Conservation (phyloP, 495 filamentous ascomycete genomes). For the Aspergillus carlsbadensis region DNA sequence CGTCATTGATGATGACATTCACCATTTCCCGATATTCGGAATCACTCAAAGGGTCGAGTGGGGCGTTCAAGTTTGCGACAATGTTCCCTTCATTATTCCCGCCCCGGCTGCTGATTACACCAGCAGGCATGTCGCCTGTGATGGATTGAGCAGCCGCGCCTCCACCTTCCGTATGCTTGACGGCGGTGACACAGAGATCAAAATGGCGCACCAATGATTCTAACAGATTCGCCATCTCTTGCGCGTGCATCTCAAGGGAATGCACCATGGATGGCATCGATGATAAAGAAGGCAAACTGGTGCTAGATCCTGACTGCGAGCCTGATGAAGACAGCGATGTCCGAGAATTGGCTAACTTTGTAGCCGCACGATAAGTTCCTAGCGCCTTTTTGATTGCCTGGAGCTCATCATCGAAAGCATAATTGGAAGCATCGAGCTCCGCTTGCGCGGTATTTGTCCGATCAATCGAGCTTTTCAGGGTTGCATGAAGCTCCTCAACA, state of each 20-base stretch:
- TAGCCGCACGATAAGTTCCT: slow-evolving; percentile 38
- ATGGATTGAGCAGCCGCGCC: slow-evolving; percentile 65
- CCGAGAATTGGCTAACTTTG: slow-evolving; percentile 41
- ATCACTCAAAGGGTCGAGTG: slow-evolving; percentile 68
- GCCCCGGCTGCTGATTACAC: slow-evolving; percentile 50
- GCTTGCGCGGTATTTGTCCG: slow-evolving; percentile 54
- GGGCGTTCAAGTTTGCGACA: slow-evolving; percentile 47
- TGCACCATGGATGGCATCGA: slow-evolving; percentile 68
- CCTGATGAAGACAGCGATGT: slow-evolving; percentile 38
- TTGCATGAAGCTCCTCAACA: slow-evolving; percentile 65
- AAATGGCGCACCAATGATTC: slow-evolving; percentile 87
- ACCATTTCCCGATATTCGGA: slow-evolving; percentile 83
- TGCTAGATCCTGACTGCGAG: slow-evolving; percentile 35
- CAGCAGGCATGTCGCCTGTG: slow-evolving; percentile 58
- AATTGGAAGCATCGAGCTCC: slow-evolving; percentile 47
- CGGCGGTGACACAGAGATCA: slow-evolving; percentile 88
- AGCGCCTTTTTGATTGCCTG: slow-evolving; percentile 61
- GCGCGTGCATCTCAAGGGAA: slow-evolving; percentile 72
- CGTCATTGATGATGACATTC: slow-evolving; percentile 76
- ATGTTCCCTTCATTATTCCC: slow-evolving; percentile 60
- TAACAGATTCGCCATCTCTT: slow-evolving; percentile 78
- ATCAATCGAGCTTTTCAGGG: slow-evolving; percentile 68
- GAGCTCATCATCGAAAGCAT: slow-evolving; percentile 57
- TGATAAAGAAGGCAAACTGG: slow-evolving; percentile 39
- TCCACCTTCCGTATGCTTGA: slow-evolving; percentile 90